Evolutionary conservation across 176 grass and related monocot species (phyloP).

Genomic region (Carex kokanica): DNA sequence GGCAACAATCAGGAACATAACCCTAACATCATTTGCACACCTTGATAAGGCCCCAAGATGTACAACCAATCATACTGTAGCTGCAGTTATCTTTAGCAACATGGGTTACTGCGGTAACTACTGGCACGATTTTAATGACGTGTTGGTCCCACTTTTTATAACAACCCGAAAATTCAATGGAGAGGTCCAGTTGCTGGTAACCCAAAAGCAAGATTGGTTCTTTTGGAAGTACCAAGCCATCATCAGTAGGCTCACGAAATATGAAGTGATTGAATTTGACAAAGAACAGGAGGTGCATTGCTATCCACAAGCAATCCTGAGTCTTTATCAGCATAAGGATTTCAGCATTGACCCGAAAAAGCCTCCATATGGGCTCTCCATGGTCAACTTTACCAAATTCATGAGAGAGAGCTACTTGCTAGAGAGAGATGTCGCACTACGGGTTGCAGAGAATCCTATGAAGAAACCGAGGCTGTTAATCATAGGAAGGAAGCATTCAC

Average conservation of each 20-base stretch:
- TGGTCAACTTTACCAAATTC: constrained; percentile 57
- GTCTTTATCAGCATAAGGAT: constrained; percentile 42
- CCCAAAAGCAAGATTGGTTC: constrained; percentile 21
- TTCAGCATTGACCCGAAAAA: constrained; percentile 38
- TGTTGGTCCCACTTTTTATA: constrained; percentile 58
- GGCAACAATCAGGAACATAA: constrained; percentile 33
- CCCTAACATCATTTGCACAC: not conserved
- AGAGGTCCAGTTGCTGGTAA: constrained; percentile 42
- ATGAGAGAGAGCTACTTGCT: constrained; percentile 37
- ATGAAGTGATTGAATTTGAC: constrained; percentile 47
- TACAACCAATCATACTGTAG: constrained; percentile 32
- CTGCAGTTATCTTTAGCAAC: constrained; percentile 59
- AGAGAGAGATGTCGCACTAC: constrained; percentile 10
- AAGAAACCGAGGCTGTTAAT: constrained; percentile 48
- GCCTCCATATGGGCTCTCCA: constrained; percentile 31
- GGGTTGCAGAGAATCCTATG: not conserved
- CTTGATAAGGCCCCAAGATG: constrained; percentile 24
- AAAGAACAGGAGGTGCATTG: constrained; percentile 46
- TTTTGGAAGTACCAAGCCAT: constrained; percentile 40
- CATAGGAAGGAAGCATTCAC: constrained; percentile 40
- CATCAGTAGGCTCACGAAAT: constrained; percentile 33
- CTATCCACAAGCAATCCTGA: constrained; percentile 41
- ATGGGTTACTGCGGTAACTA: constrained; percentile 42
- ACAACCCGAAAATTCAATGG: constrained; percentile 39
- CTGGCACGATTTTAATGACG: constrained; percentile 62